Evolutionary conservation across 768 basidiomycete species (phyloP).

Genomic region (Candolleomyces aberdarensis): DNA sequence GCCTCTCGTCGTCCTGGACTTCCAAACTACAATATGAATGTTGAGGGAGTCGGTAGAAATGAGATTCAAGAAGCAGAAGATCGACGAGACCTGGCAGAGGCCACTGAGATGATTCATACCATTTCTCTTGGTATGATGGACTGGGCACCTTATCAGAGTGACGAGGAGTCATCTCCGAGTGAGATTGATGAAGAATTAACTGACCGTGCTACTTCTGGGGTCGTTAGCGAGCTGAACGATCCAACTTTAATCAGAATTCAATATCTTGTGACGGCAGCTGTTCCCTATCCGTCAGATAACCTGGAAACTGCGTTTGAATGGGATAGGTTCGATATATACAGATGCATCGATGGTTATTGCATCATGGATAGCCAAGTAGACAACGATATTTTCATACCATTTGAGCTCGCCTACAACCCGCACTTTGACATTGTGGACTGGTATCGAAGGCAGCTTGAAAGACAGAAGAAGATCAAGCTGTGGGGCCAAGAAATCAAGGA

Average conservation of each 20-base stretch:
- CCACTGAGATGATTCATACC: conserved; percentile 10
- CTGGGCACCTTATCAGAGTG: background rate
- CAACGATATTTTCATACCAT: background rate
- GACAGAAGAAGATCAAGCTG: no score
- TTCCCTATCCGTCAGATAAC: no score
- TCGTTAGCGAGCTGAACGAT: background rate
- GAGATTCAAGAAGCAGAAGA: background rate
- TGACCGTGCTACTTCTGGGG: background rate
- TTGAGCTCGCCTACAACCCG: background rate
- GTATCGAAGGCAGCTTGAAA: background rate
- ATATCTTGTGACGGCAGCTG: no score
- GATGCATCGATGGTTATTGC: background rate
- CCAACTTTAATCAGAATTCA: no score
- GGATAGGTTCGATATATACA: background rate
- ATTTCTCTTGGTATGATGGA: conserved; percentile 5
- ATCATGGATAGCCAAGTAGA: background rate
- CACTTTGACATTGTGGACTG: background rate
- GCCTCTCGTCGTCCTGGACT: conserved; percentile 14
- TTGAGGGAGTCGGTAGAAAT: conserved; percentile 6
- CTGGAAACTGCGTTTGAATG: background rate
- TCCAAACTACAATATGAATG: conserved; percentile 3
- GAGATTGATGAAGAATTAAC: background rate
- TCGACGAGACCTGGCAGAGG: background rate
- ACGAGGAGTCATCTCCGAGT: background rate
- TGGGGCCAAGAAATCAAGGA: no score